Conservation (phyloP, 257 asterid genomes). For the Nemophila menziesii region DNA sequence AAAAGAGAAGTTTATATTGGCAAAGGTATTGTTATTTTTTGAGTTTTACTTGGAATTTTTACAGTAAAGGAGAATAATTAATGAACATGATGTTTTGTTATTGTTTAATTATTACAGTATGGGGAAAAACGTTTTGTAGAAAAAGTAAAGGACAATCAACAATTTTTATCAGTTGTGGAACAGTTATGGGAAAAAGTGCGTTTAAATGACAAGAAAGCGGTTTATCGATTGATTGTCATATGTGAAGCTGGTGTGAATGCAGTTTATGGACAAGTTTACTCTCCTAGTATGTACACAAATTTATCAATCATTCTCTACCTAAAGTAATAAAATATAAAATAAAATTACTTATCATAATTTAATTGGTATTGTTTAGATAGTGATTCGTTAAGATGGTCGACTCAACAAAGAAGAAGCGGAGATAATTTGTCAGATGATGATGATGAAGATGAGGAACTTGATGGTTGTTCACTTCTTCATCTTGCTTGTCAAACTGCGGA, state of each 20-base stretch:
- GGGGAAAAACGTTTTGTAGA: slow-evolving; percentile 80
- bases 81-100: too few relatives aligned
- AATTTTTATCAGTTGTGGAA: slow-evolving; percentile 46
- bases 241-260: slow-evolving; percentile 63
- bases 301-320: too few relatives aligned
- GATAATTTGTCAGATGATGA: slow-evolving; percentile 40
- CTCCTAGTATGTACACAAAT: slow-evolving; percentile 28
- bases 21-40: too few relatives aligned
- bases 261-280: slow-evolving; percentile 34
- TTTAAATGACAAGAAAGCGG: slow-evolving; percentile 64
- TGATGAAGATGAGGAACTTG: slow-evolving; percentile 26
- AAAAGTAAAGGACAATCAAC: slow-evolving; percentile 48
- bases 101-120: too few relatives aligned
- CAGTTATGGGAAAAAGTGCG: slow-evolving; percentile 90
- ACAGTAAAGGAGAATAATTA: too few relatives aligned
- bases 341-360: slow-evolving; percentile 22
- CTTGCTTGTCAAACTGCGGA: slow-evolving; percentile 88
- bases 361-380: slow-evolving; percentile 27
- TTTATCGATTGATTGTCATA: slow-evolving; percentile 66
- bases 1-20: slow-evolving; percentile 89
- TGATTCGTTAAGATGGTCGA: slow-evolving; percentile 25
- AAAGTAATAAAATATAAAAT: slow-evolving; percentile 24
- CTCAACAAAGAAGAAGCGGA: slow-evolving; percentile 22
- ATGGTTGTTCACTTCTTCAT: slow-evolving; percentile 80
- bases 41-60: too few relatives aligned